phyloP scores from a whole-genome alignment of 768 basidiomycete genomes.

The Leccinum truebloodii region DNA sequence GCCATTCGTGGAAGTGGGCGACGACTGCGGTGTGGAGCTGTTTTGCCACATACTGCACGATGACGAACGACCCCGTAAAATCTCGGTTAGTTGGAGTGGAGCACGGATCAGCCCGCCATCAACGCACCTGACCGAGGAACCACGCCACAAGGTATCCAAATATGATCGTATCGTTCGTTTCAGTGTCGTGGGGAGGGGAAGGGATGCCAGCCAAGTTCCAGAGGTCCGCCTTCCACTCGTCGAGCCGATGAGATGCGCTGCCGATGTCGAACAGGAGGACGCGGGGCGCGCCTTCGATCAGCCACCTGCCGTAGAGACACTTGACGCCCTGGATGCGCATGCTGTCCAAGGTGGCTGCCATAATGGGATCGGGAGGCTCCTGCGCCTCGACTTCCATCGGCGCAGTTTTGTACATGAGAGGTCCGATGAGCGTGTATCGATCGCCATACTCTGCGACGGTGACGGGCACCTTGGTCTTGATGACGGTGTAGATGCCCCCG shows the following conservation, averaged over 20 bases:
- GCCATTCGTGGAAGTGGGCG: conserved; percentile 99
- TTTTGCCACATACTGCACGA: conserved; percentile 68
- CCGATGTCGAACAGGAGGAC: conserved; percentile 97
- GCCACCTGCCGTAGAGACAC: conserved; percentile 94
- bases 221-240: conserved; percentile 98
- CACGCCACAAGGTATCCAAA: conserved; percentile 98
- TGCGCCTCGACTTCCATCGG: conserved; percentile 98
- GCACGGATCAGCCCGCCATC: conserved; percentile 13
- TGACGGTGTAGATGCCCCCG: conserved; percentile 99
- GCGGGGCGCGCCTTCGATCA: conserved; percentile 94
- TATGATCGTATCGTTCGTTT: conserved; percentile 97
- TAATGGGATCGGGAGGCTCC: conserved; percentile 80
- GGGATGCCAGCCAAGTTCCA: conserved; percentile 99
- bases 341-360: conserved; percentile 71
- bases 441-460: conserved; percentile 96
- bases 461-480: conserved; percentile 99
- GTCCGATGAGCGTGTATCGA: conserved; percentile 94
- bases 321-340: conserved; percentile 94
- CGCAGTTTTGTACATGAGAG: conserved; percentile 97
- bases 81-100: conserved; percentile 5
- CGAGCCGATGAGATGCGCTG: conserved; percentile 80
- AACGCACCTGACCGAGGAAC: conserved; percentile 96
- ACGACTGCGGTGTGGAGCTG: conserved; percentile 86
- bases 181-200: conserved; percentile 92
- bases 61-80: conserved; percentile 3